phyloP scores from a whole-genome alignment of 108 stramenopile species.

The Pseudonitzschia multistriata region DNA sequence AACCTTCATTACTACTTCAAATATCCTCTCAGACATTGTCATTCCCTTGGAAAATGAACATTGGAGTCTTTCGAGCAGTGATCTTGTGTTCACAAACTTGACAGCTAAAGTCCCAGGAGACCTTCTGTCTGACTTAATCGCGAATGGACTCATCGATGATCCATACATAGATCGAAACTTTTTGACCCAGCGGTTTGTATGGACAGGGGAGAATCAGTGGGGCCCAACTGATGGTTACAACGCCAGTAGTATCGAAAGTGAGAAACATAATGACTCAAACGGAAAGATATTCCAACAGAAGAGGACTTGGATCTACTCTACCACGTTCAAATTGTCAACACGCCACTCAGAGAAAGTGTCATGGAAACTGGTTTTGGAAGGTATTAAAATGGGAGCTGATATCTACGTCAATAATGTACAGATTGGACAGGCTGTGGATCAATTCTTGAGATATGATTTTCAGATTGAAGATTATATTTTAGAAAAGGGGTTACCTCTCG shows the following conservation, averaged over 20 bases:
- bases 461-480: background rate
- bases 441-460: conserved; percentile 43
- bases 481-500: background rate
- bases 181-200: conserved; percentile 32
- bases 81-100: conserved; percentile 2
- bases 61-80: conserved; percentile 16
- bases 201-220: conserved; percentile 23
- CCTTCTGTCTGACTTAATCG: conserved; percentile 36
- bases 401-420: conserved; percentile 24
- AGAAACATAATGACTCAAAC: background rate
- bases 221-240: background rate
- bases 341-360: background rate
- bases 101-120: conserved; percentile 44
- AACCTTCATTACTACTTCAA: background rate
- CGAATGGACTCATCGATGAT: conserved; percentile 35
- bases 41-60: background rate
- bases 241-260: background rate
- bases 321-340: conserved; percentile 20
- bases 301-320: conserved; percentile 40
- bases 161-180: conserved; percentile 43
- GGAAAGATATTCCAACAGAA: conserved; percentile 14
- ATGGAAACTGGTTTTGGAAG: conserved; percentile 41
- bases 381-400: conserved; percentile 58
- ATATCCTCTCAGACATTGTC: background rate
- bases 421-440: conserved; percentile 42